A percentile compares a stretch with the other conserved stretches of the same genome.
These are phyloP conservation scores for Strobilomyces dryophilus DNA, from an alignment of 768 basidiomycete species.

Conservation along the genomic window DNA sequence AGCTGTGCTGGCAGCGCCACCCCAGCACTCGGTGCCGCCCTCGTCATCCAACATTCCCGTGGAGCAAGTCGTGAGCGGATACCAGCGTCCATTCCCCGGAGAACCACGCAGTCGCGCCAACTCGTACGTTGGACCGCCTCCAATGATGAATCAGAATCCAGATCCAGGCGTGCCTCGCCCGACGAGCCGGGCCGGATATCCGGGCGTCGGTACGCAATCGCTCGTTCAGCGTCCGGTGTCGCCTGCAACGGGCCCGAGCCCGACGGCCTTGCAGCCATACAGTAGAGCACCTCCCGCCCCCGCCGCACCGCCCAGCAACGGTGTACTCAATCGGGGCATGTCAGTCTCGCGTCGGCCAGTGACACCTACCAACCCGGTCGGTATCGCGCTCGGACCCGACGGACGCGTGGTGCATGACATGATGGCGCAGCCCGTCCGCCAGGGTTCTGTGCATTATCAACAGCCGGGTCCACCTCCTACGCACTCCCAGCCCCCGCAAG, in stretches of 20 bases:
- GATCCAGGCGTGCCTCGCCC: slow-evolving; percentile 46
- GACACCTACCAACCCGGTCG: slow-evolving; percentile 75
- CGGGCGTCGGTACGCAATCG: no score
- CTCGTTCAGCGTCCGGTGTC: slow-evolving; percentile 62
- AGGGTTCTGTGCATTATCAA: slow-evolving; percentile 9
- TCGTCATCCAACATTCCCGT: slow-evolving; percentile 52
- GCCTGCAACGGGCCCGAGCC: slow-evolving; percentile 35
- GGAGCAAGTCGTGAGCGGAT: slow-evolving; percentile 69
- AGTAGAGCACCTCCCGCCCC: slow-evolving; percentile 7
- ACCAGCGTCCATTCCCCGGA: slow-evolving; percentile 84
- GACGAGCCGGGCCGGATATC: slow-evolving; percentile 11
- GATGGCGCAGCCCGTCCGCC: slow-evolving; percentile 43
- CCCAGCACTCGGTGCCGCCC: slow-evolving; percentile 31
- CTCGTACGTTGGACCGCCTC: slow-evolving; percentile 37
- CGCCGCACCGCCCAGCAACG: neutral
- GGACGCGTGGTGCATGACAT: slow-evolving; percentile 75
- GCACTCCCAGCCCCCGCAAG: slow-evolving; percentile 12
- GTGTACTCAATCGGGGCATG: slow-evolving; percentile 8
- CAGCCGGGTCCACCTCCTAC: slow-evolving; percentile 1
- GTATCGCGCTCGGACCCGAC: slow-evolving; percentile 75
- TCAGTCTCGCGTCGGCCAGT: slow-evolving; percentile 43
- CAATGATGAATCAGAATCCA: slow-evolving; percentile 22
- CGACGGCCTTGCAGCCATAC: slow-evolving; percentile 14
- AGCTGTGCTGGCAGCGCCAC: slow-evolving; percentile 75
- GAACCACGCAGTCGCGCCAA: slow-evolving; percentile 59